Evolutionary conservation across 1,139 yeast species (phyloP), one percentile per base, ranked within the genome.

Genomic region (Sugiyamaella neomexicana): DNA sequence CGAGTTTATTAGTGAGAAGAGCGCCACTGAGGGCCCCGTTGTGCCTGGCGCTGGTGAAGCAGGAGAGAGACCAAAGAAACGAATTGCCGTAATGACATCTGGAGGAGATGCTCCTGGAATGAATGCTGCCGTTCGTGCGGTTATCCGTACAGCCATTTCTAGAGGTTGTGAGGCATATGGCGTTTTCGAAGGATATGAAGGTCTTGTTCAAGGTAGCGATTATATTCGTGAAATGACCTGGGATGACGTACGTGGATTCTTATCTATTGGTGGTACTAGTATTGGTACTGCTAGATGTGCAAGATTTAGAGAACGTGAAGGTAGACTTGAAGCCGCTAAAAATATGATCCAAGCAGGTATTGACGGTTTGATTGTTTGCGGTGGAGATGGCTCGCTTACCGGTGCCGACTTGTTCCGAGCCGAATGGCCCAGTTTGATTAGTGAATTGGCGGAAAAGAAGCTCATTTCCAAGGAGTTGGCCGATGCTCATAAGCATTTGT

Each of bases 61-160:
- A 20, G 50, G 44, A 17, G 53, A 46, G n/a, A 57, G 57, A 48
- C 38, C 32, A 2, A 63, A 62, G 57, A 80, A 82, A 76, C 80
- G 86, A 67, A 87, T 93, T 62, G 99, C 95, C 5, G 95, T 93
- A 51, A 89, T 93, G 93, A 93, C 99, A 1, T 89, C 97, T 1
- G 99, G 99, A 64, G 99, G 99, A 69, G 99, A 91, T 72, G 90
- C 98, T 45, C 99, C 96, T 23, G 99, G 99, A 62, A 93, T 93
- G 99, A 90, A 91, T 70, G 91, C 97, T 1, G 88, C 86, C 50
- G 99, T 93, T 15, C 80, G 99, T 62, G 95, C 97, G 1, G 95
- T 93, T 56, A 96, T 93, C 6, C 80, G 99, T 63, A 81, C 97
- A 2, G 96, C 96, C 50, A 87, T 93, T 60, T 81, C 78, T 73